These are phyloP conservation scores for Colletotrichum tamarilloi DNA, from an alignment of 2,329 filamentous ascomycete species.

Conservation along the genomic window DNA sequence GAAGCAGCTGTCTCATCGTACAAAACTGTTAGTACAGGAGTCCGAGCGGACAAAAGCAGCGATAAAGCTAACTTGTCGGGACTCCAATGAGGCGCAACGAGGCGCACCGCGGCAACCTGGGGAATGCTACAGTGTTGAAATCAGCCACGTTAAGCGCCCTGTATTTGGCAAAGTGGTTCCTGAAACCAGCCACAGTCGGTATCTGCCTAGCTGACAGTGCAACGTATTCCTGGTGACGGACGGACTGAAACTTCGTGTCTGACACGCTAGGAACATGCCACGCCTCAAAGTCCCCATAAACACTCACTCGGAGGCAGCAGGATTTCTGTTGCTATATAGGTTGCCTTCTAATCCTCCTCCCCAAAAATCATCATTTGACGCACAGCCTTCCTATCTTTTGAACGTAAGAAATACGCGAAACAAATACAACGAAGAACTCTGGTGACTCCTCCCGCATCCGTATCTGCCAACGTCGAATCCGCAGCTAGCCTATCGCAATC, in stretches of 20 bases:
- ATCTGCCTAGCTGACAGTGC: slow-evolving; percentile 10
- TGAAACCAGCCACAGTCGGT: slow-evolving; percentile 31
- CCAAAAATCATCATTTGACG: not conserved
- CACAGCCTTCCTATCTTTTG: not conserved
- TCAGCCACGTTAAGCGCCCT: slow-evolving; percentile 4
- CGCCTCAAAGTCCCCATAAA: slow-evolving; percentile 1
- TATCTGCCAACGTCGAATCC: not conserved
- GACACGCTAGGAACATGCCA: slow-evolving; percentile 22
- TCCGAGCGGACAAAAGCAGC: not conserved
- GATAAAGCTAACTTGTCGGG: not conserved
- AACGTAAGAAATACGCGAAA: not conserved
- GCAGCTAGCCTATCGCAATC: not conserved
- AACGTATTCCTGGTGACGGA: not conserved
- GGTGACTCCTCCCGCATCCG: not conserved
- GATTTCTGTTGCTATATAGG: slow-evolving; percentile 13
- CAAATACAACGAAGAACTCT: not conserved
- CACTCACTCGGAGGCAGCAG: slow-evolving; percentile 24
- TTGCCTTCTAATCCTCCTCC: not conserved
- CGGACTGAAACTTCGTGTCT: slow-evolving; percentile 26
- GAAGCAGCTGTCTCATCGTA: not conserved
- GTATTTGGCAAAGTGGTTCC: slow-evolving; percentile 26
- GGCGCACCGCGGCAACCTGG: not conserved
- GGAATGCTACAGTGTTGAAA: slow-evolving; percentile 15
- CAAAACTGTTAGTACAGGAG: not conserved
- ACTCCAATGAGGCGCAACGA: not conserved